A percentile compares a stretch with the other conserved stretches of the same genome.
These are phyloP conservation scores for Vigna unguiculata DNA, from an alignment of 306 rosid genomes.

Conservation along the genomic window DNA sequence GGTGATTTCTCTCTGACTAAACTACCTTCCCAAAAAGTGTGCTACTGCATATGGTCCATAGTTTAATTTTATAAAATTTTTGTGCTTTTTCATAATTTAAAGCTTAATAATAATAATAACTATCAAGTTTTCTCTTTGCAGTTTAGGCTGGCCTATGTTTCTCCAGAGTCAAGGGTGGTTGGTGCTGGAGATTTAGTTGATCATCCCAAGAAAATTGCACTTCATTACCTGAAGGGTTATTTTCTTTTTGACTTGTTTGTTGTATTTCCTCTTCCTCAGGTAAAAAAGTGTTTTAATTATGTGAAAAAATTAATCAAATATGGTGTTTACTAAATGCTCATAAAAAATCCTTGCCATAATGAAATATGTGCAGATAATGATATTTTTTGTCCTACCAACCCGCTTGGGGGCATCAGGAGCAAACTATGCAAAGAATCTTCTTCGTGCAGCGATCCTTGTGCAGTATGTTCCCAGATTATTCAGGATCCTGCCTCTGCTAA, in stretches of 20 bases:
- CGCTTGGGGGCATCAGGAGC: conserved; percentile 73
- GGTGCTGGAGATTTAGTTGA: conserved; percentile 94
- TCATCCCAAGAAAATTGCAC: conserved; percentile 77
- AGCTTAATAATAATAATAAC: conserved; percentile 20
- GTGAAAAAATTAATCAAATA: conserved; percentile 15
- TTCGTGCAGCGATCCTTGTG: conserved; percentile 65
- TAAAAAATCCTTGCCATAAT: conserved; percentile 19
- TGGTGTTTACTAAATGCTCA: neutral
- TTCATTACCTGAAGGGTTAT: conserved; percentile 62
- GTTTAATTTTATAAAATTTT: too few relatives aligned
- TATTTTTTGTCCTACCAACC: conserved; percentile 55
- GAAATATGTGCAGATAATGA: conserved; percentile 67
- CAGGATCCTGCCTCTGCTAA: conserved; percentile 69
- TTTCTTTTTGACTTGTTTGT: conserved; percentile 70
- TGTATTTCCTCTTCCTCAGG: conserved; percentile 88
- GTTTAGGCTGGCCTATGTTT: conserved; percentile 90
- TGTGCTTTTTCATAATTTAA: neutral
- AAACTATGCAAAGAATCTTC: conserved; percentile 73
- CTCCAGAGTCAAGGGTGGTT: conserved; percentile 79
- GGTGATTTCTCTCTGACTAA: conserved; percentile 49
- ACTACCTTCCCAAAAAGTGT: neutral
- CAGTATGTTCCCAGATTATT: conserved; percentile 80
- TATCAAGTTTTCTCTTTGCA: conserved; percentile 44
- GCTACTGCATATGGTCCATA: neutral
- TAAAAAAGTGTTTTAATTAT: conserved; percentile 36